Base-by-base conservation (phyloP, 1,284 basidiomycete species). In the Phellopilus nigrolimitatus region DNA sequence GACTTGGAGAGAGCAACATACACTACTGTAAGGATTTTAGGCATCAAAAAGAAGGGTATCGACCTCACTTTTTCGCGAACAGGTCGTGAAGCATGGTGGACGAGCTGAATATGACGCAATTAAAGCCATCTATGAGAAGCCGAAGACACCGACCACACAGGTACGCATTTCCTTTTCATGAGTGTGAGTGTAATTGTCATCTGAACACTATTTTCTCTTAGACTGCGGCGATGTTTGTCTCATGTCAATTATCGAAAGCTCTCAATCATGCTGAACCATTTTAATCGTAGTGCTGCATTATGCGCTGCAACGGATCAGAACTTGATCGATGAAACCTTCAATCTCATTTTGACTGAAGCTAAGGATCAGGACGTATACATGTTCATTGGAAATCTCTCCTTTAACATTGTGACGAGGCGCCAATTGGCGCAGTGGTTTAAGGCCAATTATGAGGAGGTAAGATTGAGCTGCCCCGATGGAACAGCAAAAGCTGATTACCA, bases 11-110 rank as follows among this genome's bases (percentile, higher is more conserved):
- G 71, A 17, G 64, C 72, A 43, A 77, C 74, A 19, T 86, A 76
- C 63, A 60, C 60, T 3, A 72, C 67, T 21, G 83, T 84, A 56
- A 37, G 74, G 63, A 17, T 21, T 24, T 9, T 33, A 15, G 27
- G 24, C 5, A n/a, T 19, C 19, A 27, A 9, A 17, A 2, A 7
- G 17, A 9, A 13, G 22, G 6, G 28, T 47, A 39, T 49, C 34
- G 57, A 60, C 33, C 28, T 30, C 28, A 30, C 28, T 24, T 5
- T 17, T 21, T 25, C 13, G n/a, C 17, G 10, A 28, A n/a, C 57
- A 84, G 76, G 82, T 80, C 42, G 84, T 89, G 50, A 78, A 77
- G 62, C 71, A 84, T 62, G 93, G 93, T 47, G 91, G 90, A 13
- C 72, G 72, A 43, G 72, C 72, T 43, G 93, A 95, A 66, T 97